These are phyloP conservation scores for Chromera velia DNA, from an alignment of 73 alveolate genomes.

Conservation along the genomic window DNA sequence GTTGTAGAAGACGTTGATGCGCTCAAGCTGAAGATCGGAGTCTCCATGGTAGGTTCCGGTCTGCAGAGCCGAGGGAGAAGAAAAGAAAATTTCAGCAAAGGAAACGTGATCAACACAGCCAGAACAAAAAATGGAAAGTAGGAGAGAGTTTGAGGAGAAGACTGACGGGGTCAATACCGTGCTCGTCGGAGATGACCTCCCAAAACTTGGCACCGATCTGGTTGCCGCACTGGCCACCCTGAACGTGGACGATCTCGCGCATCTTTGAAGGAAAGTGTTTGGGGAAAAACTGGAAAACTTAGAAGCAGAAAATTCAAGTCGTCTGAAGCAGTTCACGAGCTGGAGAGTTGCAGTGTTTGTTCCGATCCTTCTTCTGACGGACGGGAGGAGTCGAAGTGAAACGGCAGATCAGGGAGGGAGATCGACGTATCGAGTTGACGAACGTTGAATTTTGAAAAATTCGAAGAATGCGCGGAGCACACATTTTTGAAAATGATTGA, in stretches of 20 bases:
- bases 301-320: no score
- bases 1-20: conserved; percentile 42
- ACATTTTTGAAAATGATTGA: no score
- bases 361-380: no score
- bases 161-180: conserved; percentile 89
- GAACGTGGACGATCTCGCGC: conserved; percentile 89
- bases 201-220: conserved; percentile 98
- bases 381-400: no score
- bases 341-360: no score
- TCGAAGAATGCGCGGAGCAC: no score
- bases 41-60: conserved; percentile 58
- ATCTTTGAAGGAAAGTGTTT: conserved; percentile 48
- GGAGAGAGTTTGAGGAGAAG: not conserved
- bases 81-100: not conserved
- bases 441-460: no score
- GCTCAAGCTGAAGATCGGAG: conserved; percentile 52
- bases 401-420: no score
- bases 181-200: conserved; percentile 99
- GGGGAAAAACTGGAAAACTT: no score
- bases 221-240: conserved; percentile 98
- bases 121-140: not conserved
- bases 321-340: no score
- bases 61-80: no score
- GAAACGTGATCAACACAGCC: not conserved
- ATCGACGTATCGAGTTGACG: no score